Base-by-base conservation (phyloP, 257 asterid species). In the Solanum sparsipilum region DNA sequence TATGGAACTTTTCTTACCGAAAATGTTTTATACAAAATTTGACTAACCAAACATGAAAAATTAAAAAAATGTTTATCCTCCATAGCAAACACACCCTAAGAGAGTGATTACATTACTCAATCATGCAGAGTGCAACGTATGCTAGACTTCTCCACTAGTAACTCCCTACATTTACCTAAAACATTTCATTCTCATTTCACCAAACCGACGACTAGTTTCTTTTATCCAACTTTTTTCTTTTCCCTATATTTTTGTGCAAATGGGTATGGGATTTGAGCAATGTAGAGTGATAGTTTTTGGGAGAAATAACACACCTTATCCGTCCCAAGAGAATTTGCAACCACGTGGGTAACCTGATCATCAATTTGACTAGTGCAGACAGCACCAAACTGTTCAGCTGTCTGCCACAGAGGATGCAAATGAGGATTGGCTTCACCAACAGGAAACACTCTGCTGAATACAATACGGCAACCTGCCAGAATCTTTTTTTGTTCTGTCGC, bases 311-410 rank as follows among this genome's bases (percentile, higher is more conserved):
- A 74, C 91, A 97, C 99, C 99, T 97, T 97, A 85, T 97, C 99
- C 13, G 99, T 97, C 86, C 99, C 99, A 85, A 89, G 96, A 34
- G 98, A 96, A 90, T 93, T 94, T 41, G 99, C 99, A 23, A 97
- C 99, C n/a, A 97, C 98, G 89, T 97, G 99, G 72, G 99, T 97
- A 88, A 97, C 99, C 88, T 94, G 94, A 10, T 96, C 99, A 88
- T 97, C 99, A 67, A 96, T 90, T 85, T 96, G 94, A 88, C 88
- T 96, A 39, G 94, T 90, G 92, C 99, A 97, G 44, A 94, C 95
- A 41, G 99, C 99, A 86, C 98, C 99, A 88, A 97, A 97, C 88
- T 96, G 99, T 92, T 95, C 99, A 8, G 99, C 99, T 3, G 96
- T 92, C 92, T 96, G 98, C 99, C 99, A 97, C 81, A 97, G 88